Evolutionary conservation across 805 yeast species (phyloP).

Genomic region (Teunomyces cretensis): DNA sequence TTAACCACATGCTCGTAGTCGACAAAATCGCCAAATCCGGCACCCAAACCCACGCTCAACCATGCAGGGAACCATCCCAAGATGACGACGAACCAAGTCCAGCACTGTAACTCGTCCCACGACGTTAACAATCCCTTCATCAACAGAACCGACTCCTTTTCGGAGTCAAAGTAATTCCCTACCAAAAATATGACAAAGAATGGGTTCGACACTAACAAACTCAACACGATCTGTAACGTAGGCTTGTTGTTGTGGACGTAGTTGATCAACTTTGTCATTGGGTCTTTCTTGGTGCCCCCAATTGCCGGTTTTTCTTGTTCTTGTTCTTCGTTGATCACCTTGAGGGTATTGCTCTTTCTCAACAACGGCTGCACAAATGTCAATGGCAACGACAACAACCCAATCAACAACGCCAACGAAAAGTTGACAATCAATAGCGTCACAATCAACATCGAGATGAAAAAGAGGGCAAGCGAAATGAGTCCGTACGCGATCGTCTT

Average conservation of each 20-base stretch:
- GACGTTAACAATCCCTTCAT: conserved; percentile 57
- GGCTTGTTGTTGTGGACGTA: conserved; percentile 10
- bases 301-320: conserved; percentile 1
- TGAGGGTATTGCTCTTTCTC: neutral
- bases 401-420: conserved; percentile 71
- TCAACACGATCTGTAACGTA: conserved; percentile 24
- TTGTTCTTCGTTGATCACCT: neutral
- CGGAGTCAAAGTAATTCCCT: conserved; percentile 28
- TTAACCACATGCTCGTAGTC: conserved; percentile 7
- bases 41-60: conserved; percentile 41
- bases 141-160: conserved; percentile 37
- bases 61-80: conserved; percentile 86
- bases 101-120: conserved; percentile 69
- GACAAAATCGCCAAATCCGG: conserved; percentile 29
- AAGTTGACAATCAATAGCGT: conserved; percentile 81
- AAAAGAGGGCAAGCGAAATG: conserved; percentile 50
- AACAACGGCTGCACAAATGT: conserved; percentile 52
- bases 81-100: conserved; percentile 80
- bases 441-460: conserved; percentile 65
- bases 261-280: conserved; percentile 2
- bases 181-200: conserved; percentile 28
- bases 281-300: conserved; percentile 3
- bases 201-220: conserved; percentile 54
- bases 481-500: conserved; percentile 23
- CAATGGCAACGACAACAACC: conserved; percentile 73